Evolutionary conservation across 2,329 filamentous ascomycete genomes (phyloP).

Genomic region (Phialophora expanda): DNA sequence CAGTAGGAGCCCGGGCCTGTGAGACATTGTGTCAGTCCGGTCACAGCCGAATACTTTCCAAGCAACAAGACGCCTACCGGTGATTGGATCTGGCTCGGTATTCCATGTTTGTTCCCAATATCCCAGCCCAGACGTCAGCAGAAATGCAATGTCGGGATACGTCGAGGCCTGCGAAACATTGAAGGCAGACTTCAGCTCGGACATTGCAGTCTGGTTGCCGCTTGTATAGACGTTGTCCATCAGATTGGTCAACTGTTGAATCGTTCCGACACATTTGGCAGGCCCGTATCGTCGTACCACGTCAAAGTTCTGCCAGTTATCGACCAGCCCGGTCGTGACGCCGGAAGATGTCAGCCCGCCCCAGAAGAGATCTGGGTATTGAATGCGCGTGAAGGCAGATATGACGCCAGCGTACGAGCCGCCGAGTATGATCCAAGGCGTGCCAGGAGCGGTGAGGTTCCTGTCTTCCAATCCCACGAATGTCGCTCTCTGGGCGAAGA

Average conservation of each 20-base stretch:
- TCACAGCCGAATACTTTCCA: background rate
- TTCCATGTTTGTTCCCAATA: conserved; percentile 59
- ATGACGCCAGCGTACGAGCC: conserved; percentile 83
- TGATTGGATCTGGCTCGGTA: conserved; percentile 13
- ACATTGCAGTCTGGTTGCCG: conserved; percentile 50
- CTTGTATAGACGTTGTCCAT: conserved; percentile 61
- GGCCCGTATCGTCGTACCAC: conserved; percentile 62
- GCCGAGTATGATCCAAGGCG: conserved; percentile 78
- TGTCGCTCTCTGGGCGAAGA: conserved; percentile 74
- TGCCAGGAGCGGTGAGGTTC: conserved; percentile 67
- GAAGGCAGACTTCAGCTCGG: conserved; percentile 54
- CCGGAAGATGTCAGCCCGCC: conserved; percentile 80
- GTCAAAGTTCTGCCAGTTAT: conserved; percentile 72
- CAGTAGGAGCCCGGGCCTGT: conserved; percentile 16
- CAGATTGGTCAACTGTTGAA: conserved; percentile 64
- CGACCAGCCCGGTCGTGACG: conserved; percentile 75
- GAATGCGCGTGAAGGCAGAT: conserved; percentile 73
- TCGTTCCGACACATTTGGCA: conserved; percentile 66
- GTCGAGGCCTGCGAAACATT: conserved; percentile 45
- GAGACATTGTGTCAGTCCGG: background rate
- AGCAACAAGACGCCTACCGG: background rate
- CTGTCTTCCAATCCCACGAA: conserved; percentile 71
- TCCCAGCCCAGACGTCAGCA: conserved; percentile 52
- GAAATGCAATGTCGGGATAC: conserved; percentile 48
- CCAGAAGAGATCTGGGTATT: conserved; percentile 79